phyloP scores from a whole-genome alignment of 768 basidiomycete species.

The Hebeloma cylindrosporum region DNA sequence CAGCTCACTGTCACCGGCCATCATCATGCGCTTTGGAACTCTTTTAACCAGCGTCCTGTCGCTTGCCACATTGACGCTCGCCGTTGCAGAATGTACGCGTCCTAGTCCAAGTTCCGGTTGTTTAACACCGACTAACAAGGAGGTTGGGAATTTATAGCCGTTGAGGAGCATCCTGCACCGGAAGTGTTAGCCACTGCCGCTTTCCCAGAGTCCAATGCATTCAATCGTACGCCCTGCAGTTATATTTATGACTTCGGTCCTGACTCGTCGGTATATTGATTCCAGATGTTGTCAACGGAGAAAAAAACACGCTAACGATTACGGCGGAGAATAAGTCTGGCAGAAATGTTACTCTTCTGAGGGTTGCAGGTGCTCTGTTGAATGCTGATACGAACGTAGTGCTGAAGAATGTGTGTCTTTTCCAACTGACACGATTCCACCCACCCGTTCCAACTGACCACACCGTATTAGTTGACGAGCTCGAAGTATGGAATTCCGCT shows the following conservation, averaged over 20 bases:
- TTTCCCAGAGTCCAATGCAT: conserved; percentile 72
- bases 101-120: conserved; percentile 2
- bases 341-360: conserved; percentile 66
- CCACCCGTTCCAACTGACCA: background rate
- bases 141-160: conserved; percentile 7
- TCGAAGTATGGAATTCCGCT: conserved; percentile 53
- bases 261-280: conserved; percentile 16
- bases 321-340: conserved; percentile 75
- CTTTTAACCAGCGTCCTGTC: conserved; percentile 26
- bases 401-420: conserved; percentile 63
- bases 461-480: conserved; percentile 50
- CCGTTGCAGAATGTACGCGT: conserved; percentile 22
- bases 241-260: conserved; percentile 6
- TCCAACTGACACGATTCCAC: background rate
- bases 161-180: conserved; percentile 29
- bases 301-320: conserved; percentile 67
- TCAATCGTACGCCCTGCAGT: conserved; percentile 58
- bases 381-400: conserved; percentile 61
- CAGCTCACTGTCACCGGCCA: conserved; percentile 3
- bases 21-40: conserved; percentile 28
- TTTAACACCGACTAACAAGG: conserved; percentile 16
- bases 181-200: conserved; percentile 54
- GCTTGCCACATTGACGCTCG: conserved; percentile 24
- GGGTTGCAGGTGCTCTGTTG: conserved; percentile 66
- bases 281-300: conserved; percentile 82